phyloP scores from a whole-genome alignment of 352 stramenopile genomes.

The Pythium inflatum region DNA sequence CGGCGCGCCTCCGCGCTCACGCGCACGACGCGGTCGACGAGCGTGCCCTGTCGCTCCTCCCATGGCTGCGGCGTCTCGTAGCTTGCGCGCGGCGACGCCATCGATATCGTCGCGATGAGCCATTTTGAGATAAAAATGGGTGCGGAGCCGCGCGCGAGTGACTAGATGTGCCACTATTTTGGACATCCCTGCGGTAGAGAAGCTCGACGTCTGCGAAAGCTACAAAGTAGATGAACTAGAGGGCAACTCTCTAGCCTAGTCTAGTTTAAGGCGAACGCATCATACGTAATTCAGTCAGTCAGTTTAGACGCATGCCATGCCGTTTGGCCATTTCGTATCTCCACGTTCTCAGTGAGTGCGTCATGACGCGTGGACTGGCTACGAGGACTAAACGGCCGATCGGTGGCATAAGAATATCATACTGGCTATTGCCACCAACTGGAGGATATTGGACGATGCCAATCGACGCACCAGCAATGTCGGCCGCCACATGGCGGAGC shows the following conservation, averaged over 20 bases:
- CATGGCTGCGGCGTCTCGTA: constrained; percentile 59
- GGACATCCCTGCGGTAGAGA: neutral
- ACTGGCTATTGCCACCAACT: neutral
- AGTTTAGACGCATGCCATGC: no score
- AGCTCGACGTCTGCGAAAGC: neutral
- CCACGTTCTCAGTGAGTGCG: no score
- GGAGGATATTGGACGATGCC: no score
- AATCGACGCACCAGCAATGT: no score
- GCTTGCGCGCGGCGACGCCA: constrained; percentile 25
- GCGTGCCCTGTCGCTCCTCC: constrained; percentile 55
- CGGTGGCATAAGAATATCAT: no score
- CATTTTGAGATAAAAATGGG: constrained; percentile 40
- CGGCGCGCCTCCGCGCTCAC: constrained; percentile 61
- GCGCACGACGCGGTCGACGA: constrained; percentile 51
- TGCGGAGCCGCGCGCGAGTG: constrained; percentile 17
- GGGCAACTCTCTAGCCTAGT: neutral
- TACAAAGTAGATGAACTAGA: neutral
- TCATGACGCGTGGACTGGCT: neutral
- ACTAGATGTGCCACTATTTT: neutral
- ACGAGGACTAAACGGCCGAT: neutral
- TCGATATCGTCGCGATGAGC: constrained; percentile 21
- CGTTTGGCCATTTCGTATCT: no score
- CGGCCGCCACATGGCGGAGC: no score
- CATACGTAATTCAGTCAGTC: neutral
- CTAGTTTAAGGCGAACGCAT: neutral